Conservation (phyloP, 2,329 filamentous ascomycete species). For the Myriosclerotinia duriaeana region DNA sequence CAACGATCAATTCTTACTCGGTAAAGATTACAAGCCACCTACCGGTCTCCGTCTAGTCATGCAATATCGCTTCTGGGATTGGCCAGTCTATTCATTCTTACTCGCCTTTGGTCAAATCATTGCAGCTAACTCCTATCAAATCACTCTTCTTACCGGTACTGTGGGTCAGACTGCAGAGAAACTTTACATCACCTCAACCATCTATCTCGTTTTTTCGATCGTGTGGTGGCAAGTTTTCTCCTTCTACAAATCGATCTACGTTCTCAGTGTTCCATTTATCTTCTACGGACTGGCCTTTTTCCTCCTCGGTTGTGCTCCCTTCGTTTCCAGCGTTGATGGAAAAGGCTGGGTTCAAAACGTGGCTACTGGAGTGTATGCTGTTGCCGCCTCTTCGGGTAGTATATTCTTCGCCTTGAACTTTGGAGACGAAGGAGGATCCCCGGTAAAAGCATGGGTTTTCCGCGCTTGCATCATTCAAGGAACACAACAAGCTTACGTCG, state of each 20-base stretch:
- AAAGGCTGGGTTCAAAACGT: slow-evolving; percentile 53
- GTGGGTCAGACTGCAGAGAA: slow-evolving; percentile 58
- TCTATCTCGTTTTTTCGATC: slow-evolving; percentile 58
- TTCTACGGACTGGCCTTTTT: slow-evolving; percentile 61
- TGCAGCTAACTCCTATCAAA: slow-evolving; percentile 66
- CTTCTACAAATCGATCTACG: slow-evolving; percentile 53
- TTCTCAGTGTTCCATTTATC: slow-evolving; percentile 52
- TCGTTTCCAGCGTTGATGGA: slow-evolving; percentile 41
- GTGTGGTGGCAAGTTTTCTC: slow-evolving; percentile 65
- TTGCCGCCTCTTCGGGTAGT: slow-evolving; percentile 61
- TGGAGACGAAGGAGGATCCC: slow-evolving; percentile 61
- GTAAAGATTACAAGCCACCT: slow-evolving; percentile 52
- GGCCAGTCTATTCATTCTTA: slow-evolving; percentile 62
- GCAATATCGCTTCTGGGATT: slow-evolving; percentile 58
- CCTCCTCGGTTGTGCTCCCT: slow-evolving; percentile 62
- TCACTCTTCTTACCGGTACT: slow-evolving; percentile 64
- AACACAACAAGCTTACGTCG: slow-evolving; percentile 64
- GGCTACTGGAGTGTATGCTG: slow-evolving; percentile 60
- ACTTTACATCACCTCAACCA: slow-evolving; percentile 59
- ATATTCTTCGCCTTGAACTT: slow-evolving; percentile 69
- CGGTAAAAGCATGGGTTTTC: slow-evolving; percentile 65
- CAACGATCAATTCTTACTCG: slow-evolving; percentile 51
- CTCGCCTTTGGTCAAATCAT: slow-evolving; percentile 61
- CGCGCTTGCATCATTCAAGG: slow-evolving; percentile 66
- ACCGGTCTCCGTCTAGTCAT: slow-evolving; percentile 56